These are phyloP conservation scores for Limonium bicolor DNA, from an alignment of 148 eudicot species.

Conservation along the genomic window DNA sequence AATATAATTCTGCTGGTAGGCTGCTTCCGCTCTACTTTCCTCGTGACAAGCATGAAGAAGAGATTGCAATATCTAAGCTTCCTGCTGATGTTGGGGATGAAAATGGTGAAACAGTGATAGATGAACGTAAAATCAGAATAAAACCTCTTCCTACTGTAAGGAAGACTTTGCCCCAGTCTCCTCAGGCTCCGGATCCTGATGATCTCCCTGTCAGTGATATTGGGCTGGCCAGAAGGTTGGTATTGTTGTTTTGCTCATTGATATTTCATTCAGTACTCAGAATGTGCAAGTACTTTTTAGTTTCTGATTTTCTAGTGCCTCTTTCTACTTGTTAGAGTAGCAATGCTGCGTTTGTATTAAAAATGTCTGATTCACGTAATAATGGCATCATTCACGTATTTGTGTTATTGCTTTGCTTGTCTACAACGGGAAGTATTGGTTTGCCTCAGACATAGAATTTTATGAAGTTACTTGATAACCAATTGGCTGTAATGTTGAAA, in stretches of 20 bases:
- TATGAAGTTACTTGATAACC: neutral
- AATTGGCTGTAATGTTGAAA: neutral
- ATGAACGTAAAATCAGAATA: slow-evolving; percentile 96
- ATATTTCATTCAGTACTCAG: neutral
- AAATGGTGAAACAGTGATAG: slow-evolving; percentile 90
- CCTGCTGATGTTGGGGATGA: slow-evolving; percentile 99
- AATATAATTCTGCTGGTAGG: slow-evolving; percentile 17
- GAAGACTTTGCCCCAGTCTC: slow-evolving; percentile 35
- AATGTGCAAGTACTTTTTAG: neutral
- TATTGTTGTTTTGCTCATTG: neutral
- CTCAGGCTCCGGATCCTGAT: slow-evolving; percentile 36
- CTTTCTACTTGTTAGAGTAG: too few relatives aligned
- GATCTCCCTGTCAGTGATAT: slow-evolving; percentile 56
- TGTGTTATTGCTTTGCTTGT: too few relatives aligned
- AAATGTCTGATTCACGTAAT: too few relatives aligned
- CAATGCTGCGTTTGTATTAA: too few relatives aligned
- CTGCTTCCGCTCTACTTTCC: slow-evolving; percentile 98
- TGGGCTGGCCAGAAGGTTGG: slow-evolving; percentile 65
- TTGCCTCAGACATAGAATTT: too few relatives aligned
- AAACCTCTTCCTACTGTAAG: slow-evolving; percentile 70
- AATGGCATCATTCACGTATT: too few relatives aligned
- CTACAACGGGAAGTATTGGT: too few relatives aligned
- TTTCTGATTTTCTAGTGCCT: neutral
- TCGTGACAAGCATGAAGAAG: slow-evolving; percentile 94
- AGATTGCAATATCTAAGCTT: slow-evolving; percentile 71